Evolutionary conservation across 305 asterid genomes (phyloP).

Genomic region (Solanum hybrid): DNA sequence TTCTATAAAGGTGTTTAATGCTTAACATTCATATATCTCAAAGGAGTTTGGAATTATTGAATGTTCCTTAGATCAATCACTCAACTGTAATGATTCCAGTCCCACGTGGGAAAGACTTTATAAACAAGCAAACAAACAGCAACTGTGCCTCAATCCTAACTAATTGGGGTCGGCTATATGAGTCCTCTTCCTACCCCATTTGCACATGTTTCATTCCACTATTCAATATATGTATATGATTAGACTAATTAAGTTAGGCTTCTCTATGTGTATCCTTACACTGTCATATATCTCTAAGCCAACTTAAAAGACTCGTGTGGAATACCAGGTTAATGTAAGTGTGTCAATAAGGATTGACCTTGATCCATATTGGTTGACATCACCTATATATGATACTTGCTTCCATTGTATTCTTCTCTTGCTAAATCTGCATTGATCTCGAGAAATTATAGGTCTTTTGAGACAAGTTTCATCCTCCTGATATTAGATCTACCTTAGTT

Average conservation of each 20-base stretch:
- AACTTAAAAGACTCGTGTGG: neutral
- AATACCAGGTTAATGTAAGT: neutral
- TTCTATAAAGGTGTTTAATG: neutral
- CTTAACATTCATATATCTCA: neutral
- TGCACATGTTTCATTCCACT: neutral
- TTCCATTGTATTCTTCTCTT: neutral
- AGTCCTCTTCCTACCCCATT: neutral
- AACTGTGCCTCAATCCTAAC: neutral
- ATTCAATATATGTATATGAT: neutral
- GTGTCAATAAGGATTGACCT: neutral
- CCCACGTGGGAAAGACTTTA: neutral
- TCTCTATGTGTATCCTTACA: neutral
- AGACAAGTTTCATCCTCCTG: neutral
- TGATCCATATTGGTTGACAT: neutral
- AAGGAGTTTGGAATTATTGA: neutral
- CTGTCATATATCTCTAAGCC: neutral
- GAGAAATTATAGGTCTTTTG: neutral
- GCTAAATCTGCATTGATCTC: neutral
- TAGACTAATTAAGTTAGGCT: neutral
- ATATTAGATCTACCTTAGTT: neutral
- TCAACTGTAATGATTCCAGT: neutral
- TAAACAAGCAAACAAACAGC: neutral
- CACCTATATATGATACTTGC: neutral
- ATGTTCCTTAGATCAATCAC: neutral
- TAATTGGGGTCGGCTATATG: neutral